Evolutionary conservation across 2,329 filamentous ascomycete genomes (phyloP), one percentile per base, ranked within the genome.

Genomic region (Fusarium hainanense): DNA sequence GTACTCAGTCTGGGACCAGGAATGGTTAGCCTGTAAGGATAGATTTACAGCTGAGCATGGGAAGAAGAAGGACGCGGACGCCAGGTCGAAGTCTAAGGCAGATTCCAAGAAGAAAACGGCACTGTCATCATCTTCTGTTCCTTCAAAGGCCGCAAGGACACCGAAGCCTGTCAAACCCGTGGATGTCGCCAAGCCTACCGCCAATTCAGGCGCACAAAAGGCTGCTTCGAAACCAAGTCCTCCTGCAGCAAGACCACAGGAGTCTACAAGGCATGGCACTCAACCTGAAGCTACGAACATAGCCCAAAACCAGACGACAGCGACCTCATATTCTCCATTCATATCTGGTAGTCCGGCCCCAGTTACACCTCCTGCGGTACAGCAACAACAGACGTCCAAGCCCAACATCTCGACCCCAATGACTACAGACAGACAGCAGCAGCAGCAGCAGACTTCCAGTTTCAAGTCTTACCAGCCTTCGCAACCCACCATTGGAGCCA

Each of bases 11-110:
- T 59, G 56, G 51, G 27, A 59, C n/a, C 25, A 41, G 7, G 51
- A 59, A 20, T 59, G 56, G 51, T 46, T 40, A 16, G 56, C 54
- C 3, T 57, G 56, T 5, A 21, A 57, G 10, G 30, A 59, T 7
- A 21, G 44, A 13, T 59, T 59, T 30, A 23, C 46, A 12, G 10
- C 23, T 6, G 54, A 57, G 4, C 50, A 59, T 18, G 51, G 56
- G 9, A 57, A 46, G 50, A 56, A 54, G 14, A 58, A 43, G 12
- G 27, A 28, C 4, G 3, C 13, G 13, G 42, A 16, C 23, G 32
- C 11, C 42, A 57, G 41, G 10, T 3, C 20, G 1, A 57, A 57
- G 30, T 25, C 20, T 2, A 41, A 47, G 27, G 1, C 7, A 9
- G 34, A 40, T 3, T n/a, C 25, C 10, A 57, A 57, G 11, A 25